These are phyloP conservation scores for Globisporangium paddicum DNA, from an alignment of 352 stramenopile genomes.

Conservation along the genomic window DNA sequence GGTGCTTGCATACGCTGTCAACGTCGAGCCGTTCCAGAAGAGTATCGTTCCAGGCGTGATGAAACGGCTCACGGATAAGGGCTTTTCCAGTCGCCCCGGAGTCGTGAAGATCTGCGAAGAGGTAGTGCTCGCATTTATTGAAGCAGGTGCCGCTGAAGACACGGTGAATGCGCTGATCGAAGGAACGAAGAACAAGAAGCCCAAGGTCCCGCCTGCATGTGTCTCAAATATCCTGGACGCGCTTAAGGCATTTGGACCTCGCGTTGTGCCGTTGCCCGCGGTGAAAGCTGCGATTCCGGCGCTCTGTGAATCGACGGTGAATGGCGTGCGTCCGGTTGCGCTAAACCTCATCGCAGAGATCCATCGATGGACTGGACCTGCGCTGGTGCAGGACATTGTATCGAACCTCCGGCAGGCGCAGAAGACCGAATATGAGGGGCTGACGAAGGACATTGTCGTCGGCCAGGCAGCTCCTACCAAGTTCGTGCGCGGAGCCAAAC, in stretches of 20 bases:
- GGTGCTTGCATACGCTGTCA: conserved; percentile 63
- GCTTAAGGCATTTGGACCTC: conserved; percentile 77
- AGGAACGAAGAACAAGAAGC: conserved; percentile 85
- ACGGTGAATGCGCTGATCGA: conserved; percentile 70
- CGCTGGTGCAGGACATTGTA: conserved; percentile 76
- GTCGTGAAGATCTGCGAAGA: conserved; percentile 81
- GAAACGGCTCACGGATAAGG: conserved; percentile 78
- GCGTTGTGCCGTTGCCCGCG: conserved; percentile 55
- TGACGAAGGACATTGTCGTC: conserved; percentile 67
- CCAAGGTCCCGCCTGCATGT: conserved; percentile 80
- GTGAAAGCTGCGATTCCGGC: conserved; percentile 67
- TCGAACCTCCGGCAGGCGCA: conserved; percentile 74
- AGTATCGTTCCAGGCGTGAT: conserved; percentile 61
- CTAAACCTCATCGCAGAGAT: conserved; percentile 81
- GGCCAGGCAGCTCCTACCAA: conserved; percentile 69
- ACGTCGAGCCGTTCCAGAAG: conserved; percentile 67
- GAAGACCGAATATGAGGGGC: conserved; percentile 75
- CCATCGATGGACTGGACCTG: conserved; percentile 72
- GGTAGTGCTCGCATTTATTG: conserved; percentile 67
- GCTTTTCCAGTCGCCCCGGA: conserved; percentile 70
- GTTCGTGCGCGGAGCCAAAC: conserved; percentile 60
- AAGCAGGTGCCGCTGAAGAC: conserved; percentile 67
- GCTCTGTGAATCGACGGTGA: conserved; percentile 79
- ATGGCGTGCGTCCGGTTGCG: conserved; percentile 70
- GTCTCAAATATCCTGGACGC: conserved; percentile 54